Conservation (phyloP, 768 basidiomycete genomes). For the Boletus rubropictus region DNA sequence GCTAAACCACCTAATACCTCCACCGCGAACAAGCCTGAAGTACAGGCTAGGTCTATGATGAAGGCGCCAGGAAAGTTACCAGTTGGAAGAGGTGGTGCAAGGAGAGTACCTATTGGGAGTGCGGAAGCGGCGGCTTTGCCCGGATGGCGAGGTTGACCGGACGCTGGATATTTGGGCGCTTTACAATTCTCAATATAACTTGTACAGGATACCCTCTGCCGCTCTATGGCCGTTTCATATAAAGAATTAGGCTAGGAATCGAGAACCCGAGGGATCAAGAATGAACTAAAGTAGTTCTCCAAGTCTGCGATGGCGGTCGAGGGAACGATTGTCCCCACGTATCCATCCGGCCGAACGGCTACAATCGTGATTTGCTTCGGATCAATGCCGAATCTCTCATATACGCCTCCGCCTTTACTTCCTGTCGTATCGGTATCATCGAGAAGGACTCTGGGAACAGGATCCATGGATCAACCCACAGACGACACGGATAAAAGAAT, state of each 20-base stretch:
- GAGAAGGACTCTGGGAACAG: constrained; percentile 28
- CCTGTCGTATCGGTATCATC: constrained; percentile 33
- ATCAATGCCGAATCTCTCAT: constrained; percentile 33
- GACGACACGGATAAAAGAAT: not conserved
- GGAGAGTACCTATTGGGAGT: constrained; percentile 64
- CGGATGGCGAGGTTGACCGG: constrained; percentile 42
- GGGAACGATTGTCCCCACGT: constrained; percentile 34
- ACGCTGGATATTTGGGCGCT: not conserved
- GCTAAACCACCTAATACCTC: constrained; percentile 9
- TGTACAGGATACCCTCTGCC: constrained; percentile 18
- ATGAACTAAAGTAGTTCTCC: constrained; percentile 43
- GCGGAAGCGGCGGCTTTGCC: constrained; percentile 52
- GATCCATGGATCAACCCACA: not conserved
- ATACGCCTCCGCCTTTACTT: constrained; percentile 30
- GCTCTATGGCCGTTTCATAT: not conserved
- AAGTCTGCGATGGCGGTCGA: constrained; percentile 31
- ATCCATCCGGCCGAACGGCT: constrained; percentile 38
- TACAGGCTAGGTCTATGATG: constrained; percentile 1
- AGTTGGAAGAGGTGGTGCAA: constrained; percentile 43
- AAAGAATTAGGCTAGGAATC: not conserved
- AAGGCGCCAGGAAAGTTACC: constrained; percentile 30
- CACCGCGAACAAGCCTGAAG: constrained; percentile 12
- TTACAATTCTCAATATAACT: constrained; percentile 15
- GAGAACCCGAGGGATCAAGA: constrained; percentile 30
- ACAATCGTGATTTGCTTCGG: constrained; percentile 28